phyloP scores from a whole-genome alignment of 306 rosid genomes.

The Fagus crenata region DNA sequence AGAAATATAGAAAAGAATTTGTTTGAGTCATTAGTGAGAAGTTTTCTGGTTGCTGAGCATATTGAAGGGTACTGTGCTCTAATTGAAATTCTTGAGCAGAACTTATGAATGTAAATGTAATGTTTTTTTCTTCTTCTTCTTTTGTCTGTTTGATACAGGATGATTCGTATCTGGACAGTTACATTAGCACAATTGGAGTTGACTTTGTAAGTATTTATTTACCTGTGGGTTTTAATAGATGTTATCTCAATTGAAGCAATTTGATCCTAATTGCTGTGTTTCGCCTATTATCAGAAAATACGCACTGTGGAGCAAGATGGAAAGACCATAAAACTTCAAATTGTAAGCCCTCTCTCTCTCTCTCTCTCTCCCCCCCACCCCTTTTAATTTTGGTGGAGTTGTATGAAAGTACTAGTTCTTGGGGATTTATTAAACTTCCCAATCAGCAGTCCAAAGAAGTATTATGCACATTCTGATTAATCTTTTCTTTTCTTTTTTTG shows the following conservation, averaged over 20 bases:
- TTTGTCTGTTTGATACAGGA: slow-evolving; percentile 32
- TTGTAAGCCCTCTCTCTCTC: slow-evolving; percentile 30
- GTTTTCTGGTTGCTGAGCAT: neutral
- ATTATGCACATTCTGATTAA: neutral
- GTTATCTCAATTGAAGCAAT: neutral
- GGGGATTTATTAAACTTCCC: neutral
- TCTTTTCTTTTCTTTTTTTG: neutral
- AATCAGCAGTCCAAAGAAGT: neutral
- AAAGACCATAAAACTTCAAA: slow-evolving; percentile 58
- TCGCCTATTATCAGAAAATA: slow-evolving; percentile 38
- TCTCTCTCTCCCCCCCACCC: too few species aligned
- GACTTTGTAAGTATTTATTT: slow-evolving; percentile 46
- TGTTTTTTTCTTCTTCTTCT: neutral
- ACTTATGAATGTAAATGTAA: neutral
- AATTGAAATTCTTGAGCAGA: slow-evolving; percentile 7
- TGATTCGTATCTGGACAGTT: slow-evolving; percentile 57
- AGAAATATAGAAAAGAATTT: neutral
- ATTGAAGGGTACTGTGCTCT: neutral
- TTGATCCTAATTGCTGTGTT: neutral
- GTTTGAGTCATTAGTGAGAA: neutral
- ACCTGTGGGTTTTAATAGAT: neutral
- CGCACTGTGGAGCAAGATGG: slow-evolving; percentile 63
- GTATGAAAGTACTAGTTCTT: neutral
- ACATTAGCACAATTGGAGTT: slow-evolving; percentile 60
- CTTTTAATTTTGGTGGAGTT: neutral